phyloP scores from a whole-genome alignment of 495 filamentous ascomycete genomes.

The Hypoxylon subgilvum region DNA sequence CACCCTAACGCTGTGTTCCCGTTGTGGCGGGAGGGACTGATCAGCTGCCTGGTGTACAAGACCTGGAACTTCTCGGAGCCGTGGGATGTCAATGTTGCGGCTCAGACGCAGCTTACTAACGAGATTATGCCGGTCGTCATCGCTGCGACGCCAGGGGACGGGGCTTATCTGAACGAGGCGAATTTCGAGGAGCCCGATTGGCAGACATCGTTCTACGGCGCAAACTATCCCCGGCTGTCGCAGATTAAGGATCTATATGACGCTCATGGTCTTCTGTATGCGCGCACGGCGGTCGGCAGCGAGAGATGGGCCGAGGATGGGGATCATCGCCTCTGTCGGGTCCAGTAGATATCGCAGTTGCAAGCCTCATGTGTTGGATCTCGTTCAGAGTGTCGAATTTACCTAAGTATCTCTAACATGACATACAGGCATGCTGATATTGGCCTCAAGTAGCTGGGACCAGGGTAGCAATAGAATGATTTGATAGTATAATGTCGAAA shows the following conservation, averaged over 20 bases:
- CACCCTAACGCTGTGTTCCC: not conserved
- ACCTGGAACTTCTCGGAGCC: not conserved
- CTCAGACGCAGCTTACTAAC: constrained; percentile 22
- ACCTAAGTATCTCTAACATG: too few relatives aligned
- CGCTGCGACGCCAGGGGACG: constrained; percentile 49
- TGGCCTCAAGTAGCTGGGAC: too few relatives aligned
- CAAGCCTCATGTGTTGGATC: too few relatives aligned
- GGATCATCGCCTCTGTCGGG: constrained; percentile 43
- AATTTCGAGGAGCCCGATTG: constrained; percentile 54
- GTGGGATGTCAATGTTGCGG: not conserved
- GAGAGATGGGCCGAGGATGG: constrained; percentile 45
- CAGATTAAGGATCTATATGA: constrained; percentile 58
- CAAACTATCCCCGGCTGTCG: constrained; percentile 48
- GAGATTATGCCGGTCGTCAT: constrained; percentile 46
- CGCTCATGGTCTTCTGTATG: constrained; percentile 55
- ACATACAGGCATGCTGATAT: too few relatives aligned
- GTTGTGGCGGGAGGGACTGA: constrained; percentile 16
- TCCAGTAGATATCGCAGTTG: too few relatives aligned
- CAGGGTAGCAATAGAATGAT: too few relatives aligned
- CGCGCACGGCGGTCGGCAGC: constrained; percentile 52
- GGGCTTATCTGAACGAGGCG: constrained; percentile 57
- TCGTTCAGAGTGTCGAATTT: too few relatives aligned
- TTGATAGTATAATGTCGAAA: too few relatives aligned
- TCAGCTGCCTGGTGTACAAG: constrained; percentile 8
- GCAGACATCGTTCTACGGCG: constrained; percentile 54